Conservation (phyloP, 2,329 filamentous ascomycete genomes). For the Paraconiothyrium sp. region DNA sequence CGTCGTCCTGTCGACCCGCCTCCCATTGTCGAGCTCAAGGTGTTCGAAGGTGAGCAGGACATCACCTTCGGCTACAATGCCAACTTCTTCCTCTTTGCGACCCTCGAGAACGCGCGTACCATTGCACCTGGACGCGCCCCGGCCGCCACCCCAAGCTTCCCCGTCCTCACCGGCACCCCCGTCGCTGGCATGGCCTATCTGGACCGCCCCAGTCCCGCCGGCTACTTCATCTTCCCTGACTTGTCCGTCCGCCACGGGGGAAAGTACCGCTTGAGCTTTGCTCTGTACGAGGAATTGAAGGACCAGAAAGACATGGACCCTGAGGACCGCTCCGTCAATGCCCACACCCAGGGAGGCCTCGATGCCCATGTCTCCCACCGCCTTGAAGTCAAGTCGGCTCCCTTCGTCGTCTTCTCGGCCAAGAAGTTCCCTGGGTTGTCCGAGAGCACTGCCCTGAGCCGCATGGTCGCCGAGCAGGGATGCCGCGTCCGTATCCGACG, state of each 20-base stretch:
- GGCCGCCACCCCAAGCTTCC: conserved; percentile 72
- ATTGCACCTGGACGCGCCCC: conserved; percentile 82
- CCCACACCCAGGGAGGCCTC: conserved; percentile 40
- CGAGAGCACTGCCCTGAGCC: conserved; percentile 87
- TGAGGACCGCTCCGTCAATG: conserved; percentile 55
- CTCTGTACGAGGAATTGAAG: conserved; percentile 93
- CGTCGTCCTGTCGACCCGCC: conserved; percentile 93
- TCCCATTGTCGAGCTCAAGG: conserved; percentile 89
- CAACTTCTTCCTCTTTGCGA: conserved; percentile 95
- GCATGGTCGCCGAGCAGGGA: conserved; percentile 93
- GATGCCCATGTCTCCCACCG: conserved; percentile 77
- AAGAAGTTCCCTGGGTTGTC: conserved; percentile 98
- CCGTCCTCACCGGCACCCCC: conserved; percentile 91
- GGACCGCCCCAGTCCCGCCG: conserved; percentile 79
- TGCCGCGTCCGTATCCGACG: conserved; percentile 95
- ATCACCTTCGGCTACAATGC: conserved; percentile 91
- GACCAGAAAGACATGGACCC: conserved; percentile 79
- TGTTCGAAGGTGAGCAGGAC: conserved; percentile 76
- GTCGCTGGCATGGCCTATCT: conserved; percentile 97
- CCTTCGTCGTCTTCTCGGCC: conserved; percentile 91
- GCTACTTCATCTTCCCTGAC: conserved; percentile 98
- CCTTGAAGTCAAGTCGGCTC: conserved; percentile 86
- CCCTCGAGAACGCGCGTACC: conserved; percentile 83
- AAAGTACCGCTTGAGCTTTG: conserved; percentile 89
- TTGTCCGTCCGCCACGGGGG: conserved; percentile 96